Evolutionary conservation across 2,329 filamentous ascomycete genomes (phyloP).

Genomic region (Raffaelea ambrosiae): DNA sequence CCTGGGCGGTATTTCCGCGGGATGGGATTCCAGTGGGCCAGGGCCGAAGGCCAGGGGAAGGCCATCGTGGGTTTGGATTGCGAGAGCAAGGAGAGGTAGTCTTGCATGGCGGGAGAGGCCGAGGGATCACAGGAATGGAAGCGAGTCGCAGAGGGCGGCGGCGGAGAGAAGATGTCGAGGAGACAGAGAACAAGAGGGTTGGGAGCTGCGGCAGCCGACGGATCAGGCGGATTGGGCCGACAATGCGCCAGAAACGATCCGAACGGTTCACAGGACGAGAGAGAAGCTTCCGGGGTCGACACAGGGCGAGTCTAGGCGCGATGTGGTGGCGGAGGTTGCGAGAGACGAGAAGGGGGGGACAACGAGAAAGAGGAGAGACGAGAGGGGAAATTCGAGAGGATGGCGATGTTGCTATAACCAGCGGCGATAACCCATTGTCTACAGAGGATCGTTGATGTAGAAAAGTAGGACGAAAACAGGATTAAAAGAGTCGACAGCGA

Average conservation of each 20-base stretch:
- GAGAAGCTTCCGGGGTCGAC: background rate
- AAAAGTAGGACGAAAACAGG: background rate
- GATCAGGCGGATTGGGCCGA: background rate
- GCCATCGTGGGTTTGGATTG: slow-evolving; percentile 20
- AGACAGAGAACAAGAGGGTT: background rate
- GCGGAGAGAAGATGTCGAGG: background rate
- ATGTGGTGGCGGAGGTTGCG: background rate
- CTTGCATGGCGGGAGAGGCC: slow-evolving; percentile 16
- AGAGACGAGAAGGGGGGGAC: no score
- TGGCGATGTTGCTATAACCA: background rate
- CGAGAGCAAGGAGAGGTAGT: slow-evolving; percentile 12
- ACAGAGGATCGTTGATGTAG: background rate
- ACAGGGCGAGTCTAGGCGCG: background rate
- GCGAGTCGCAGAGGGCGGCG: no score
- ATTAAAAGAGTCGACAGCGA: background rate
- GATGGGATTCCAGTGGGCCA: slow-evolving; percentile 22
- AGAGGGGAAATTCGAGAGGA: background rate
- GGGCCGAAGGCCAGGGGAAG: slow-evolving; percentile 18
- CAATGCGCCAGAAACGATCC: background rate
- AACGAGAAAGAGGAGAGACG: background rate
- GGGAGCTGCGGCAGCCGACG: background rate
- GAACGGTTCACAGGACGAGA: background rate
- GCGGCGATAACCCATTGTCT: background rate
- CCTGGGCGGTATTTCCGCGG: slow-evolving; percentile 21
- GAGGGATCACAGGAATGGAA: no score